phyloP scores from a whole-genome alignment of 140 eudicot species.

The Stevia rebaudiana region DNA sequence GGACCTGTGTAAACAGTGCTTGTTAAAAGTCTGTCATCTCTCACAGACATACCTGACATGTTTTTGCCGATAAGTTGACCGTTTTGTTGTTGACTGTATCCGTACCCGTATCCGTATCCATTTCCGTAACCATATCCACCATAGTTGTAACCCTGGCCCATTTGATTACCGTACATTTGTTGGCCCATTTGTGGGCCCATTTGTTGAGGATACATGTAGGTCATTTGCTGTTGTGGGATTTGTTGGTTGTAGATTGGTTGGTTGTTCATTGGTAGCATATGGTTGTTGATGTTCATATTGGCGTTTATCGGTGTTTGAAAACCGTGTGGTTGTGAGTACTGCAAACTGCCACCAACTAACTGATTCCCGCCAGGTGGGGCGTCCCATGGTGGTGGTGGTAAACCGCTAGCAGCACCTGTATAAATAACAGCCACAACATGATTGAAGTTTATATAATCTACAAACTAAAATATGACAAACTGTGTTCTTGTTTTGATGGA shows the following conservation, averaged over 20 bases:
- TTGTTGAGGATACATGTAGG: constrained; percentile 31
- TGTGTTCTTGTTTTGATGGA: too few relatives aligned
- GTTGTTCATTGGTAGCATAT: constrained; percentile 28
- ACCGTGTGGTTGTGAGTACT: constrained; percentile 29
- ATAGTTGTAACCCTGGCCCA: constrained; percentile 39
- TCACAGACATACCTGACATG: constrained; percentile 60
- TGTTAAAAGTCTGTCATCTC: constrained; percentile 34
- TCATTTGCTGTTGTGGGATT: constrained; percentile 44
- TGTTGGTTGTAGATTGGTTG: constrained; percentile 30
- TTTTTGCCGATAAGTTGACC: constrained; percentile 48
- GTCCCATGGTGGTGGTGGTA: constrained; percentile 98
- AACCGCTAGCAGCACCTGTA: constrained; percentile 44
- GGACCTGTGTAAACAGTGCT: constrained; percentile 32
- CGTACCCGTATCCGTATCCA: constrained; percentile 37
- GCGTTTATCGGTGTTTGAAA: background rate
- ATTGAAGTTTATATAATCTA: background rate
- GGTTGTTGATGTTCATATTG: constrained; percentile 30
- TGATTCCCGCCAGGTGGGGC: constrained; percentile 44
- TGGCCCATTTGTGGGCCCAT: background rate
- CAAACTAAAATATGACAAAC: too few relatives aligned
- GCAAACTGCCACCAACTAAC: constrained; percentile 3
- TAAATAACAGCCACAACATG: background rate
- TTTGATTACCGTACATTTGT: constrained; percentile 61
- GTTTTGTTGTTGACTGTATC: constrained; percentile 52
- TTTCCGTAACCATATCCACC: constrained; percentile 11